Conservation (phyloP, 2,329 filamentous ascomycete species). For the Fusarium stilboides region DNA sequence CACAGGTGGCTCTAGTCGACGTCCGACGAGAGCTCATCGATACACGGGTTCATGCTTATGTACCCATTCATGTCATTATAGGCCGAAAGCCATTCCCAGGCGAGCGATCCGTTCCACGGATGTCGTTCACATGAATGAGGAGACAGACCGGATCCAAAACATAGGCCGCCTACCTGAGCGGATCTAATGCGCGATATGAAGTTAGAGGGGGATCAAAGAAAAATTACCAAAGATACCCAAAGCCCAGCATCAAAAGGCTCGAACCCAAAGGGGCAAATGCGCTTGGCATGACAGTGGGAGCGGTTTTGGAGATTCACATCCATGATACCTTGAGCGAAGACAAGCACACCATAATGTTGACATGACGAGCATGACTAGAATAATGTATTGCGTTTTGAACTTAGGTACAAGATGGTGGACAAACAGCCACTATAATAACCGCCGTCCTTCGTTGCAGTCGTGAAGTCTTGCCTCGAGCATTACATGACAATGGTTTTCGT, state of each 20-base stretch:
- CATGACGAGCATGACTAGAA: slow-evolving; percentile 45
- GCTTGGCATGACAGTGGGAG: slow-evolving; percentile 16
- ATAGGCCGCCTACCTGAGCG: background rate
- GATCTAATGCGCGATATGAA: background rate
- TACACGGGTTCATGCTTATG: slow-evolving; percentile 64
- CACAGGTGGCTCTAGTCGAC: slow-evolving; percentile 64
- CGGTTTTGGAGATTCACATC: slow-evolving; percentile 35
- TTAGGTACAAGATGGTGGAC: slow-evolving; percentile 2
- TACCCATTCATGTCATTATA: slow-evolving; percentile 65
- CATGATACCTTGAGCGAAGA: slow-evolving; percentile 46
- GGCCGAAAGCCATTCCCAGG: slow-evolving; percentile 64
- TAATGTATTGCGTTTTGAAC: slow-evolving; percentile 27
- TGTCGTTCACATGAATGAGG: slow-evolving; percentile 27
- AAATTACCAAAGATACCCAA: background rate
- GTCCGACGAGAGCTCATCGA: slow-evolving; percentile 65
- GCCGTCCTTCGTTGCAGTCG: background rate
- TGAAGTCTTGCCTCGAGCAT: background rate
- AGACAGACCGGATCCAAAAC: background rate
- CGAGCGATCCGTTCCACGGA: slow-evolving; percentile 45
- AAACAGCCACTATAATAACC: background rate
- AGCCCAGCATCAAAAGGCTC: slow-evolving; percentile 3
- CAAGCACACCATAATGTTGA: slow-evolving; percentile 41
- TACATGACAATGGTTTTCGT: background rate
- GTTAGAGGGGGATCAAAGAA: too few species aligned
- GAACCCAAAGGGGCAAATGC: slow-evolving; percentile 7